Percentiles rank a stretch among this genome's conserved stretches.
phyloP scores from a whole-genome alignment of 169 alveolate genomes.

The Eimeria brunetti region DNA sequence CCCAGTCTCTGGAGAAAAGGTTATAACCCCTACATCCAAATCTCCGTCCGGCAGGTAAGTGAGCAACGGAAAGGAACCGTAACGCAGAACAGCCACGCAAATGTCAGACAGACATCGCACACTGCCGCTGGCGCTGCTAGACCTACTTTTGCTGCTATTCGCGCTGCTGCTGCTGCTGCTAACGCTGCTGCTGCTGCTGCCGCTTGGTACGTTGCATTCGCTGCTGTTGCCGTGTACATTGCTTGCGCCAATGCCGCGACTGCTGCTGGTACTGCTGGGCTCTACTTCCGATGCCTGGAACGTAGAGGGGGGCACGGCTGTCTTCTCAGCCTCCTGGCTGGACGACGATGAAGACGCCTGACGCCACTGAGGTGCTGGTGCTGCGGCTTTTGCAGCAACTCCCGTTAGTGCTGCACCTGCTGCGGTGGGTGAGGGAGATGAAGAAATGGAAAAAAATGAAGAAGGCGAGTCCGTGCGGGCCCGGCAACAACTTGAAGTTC shows the following conservation, averaged over 20 bases:
- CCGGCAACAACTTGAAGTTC: constrained; percentile 20
- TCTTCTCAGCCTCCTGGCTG: not conserved
- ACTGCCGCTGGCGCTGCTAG: constrained; percentile 43
- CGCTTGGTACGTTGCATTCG: not conserved
- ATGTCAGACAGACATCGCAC: constrained; percentile 62
- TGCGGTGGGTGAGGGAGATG: constrained; percentile 53
- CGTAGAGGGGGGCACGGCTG: not conserved
- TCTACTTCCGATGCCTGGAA: constrained; percentile 13
- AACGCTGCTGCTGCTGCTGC: constrained; percentile 13
- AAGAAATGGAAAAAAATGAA: constrained; percentile 41
- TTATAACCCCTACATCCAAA: constrained; percentile 77
- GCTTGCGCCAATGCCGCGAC: constrained; percentile 14
- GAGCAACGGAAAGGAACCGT: constrained; percentile 79
- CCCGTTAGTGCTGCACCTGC: constrained; percentile 42
- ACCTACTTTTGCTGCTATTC: constrained; percentile 48
- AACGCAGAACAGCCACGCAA: constrained; percentile 79
- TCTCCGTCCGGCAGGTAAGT: constrained; percentile 84
- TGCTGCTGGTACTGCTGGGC: constrained; percentile 44
- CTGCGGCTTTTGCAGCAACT: constrained; percentile 35
- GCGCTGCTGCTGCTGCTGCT: constrained; percentile 7
- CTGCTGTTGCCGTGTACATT: constrained; percentile 10
- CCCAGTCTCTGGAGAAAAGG: constrained; percentile 71
- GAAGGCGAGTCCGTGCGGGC: constrained; percentile 60
- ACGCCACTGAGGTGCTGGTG: constrained; percentile 11
- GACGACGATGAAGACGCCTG: not conserved